Conservation (phyloP, 768 basidiomycete genomes). For the Lentinula sp. region DNA sequence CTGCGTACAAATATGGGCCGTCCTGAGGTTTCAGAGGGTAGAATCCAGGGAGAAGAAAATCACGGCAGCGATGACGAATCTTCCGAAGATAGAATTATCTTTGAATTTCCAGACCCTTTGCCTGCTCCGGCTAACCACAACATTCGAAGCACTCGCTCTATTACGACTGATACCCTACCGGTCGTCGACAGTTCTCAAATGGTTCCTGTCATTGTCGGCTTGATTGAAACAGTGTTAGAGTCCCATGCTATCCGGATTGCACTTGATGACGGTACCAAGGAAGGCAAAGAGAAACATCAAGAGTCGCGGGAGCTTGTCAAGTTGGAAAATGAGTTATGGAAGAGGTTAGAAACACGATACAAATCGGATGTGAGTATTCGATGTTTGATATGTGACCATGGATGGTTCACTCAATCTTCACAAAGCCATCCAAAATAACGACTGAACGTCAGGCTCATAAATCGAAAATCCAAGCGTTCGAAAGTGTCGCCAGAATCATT, state of each 20-base stretch:
- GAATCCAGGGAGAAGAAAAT: background rate
- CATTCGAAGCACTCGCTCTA: slow-evolving; percentile 41
- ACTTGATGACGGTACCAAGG: slow-evolving; percentile 51
- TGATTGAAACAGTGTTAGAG: slow-evolving; percentile 47
- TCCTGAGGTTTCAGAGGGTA: slow-evolving; percentile 2
- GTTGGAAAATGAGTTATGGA: slow-evolving; percentile 55
- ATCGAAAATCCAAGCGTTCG: slow-evolving; percentile 39
- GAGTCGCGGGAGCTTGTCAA: slow-evolving; percentile 47
- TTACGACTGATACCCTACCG: slow-evolving; percentile 21
- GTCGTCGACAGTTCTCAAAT: slow-evolving; percentile 51
- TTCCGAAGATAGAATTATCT: slow-evolving; percentile 16
- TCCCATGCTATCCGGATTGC: slow-evolving; percentile 48
- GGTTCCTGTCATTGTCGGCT: slow-evolving; percentile 54
- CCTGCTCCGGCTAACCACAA: slow-evolving; percentile 38
- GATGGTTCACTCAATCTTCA: background rate
- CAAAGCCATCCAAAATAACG: slow-evolving; percentile 25
- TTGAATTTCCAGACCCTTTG: slow-evolving; percentile 53
- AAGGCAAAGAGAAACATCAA: slow-evolving; percentile 46
- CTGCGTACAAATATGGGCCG: slow-evolving; percentile 31
- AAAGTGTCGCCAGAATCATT: slow-evolving; percentile 49
- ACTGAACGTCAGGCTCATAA: slow-evolving; percentile 42
- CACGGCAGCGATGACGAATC: background rate
- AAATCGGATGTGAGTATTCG: slow-evolving; percentile 20
- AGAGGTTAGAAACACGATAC: slow-evolving; percentile 22
- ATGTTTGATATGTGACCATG: background rate